Evolutionary conservation across 192 early-diverging fungal genomes (phyloP), one percentile per base, ranked within the genome.

Genomic region (Geranomyces variabilis): DNA sequence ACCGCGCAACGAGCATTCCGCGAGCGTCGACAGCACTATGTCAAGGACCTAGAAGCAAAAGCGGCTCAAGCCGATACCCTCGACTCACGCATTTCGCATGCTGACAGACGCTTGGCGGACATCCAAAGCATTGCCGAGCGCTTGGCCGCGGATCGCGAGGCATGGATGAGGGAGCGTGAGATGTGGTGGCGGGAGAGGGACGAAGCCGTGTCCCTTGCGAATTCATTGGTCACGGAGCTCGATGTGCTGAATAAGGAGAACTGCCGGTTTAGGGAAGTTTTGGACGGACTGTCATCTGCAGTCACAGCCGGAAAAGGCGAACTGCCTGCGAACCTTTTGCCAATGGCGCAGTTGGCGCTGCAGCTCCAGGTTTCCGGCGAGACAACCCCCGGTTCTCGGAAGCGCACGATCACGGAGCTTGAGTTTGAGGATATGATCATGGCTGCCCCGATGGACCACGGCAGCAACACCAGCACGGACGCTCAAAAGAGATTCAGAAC

Each of bases 1-100:
- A 92, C 92, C 1, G 94, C 94, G 2, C 94, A 96, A 78, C 86
- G 92, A 1, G 93, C 94, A 6, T 96, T 96, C 78, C 88, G 94
- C 45, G 91, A 96, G 78, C 88, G 94, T 36, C 88, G 90, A 59
- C 89, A 93, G 66, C 85, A 86, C 70, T 93, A 96, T 73, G 86
- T 94, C 26, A 86, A 89, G 66, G 84, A 89, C 10, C 84, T 96
- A 0, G 94, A 96, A 76, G 83, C 81, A 0, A 85, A 88, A 57
- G 89, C 90, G 7, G 60, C 43, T 17, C 30, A 30, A 29, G 48
- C 57, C 21, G 66, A 67, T 31, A n/a, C 55, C 36, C 41, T 75
- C 33, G 65, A 66, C 34, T 21, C 24, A 4, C 73, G 43, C 19
- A n/a, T 75, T 22, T 33, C 44, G 15, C 66, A 67, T 21, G 58